Evolutionary conservation across 2,329 filamentous ascomycete species (phyloP).

Genomic region (Neofusicoccum laricinum): DNA sequence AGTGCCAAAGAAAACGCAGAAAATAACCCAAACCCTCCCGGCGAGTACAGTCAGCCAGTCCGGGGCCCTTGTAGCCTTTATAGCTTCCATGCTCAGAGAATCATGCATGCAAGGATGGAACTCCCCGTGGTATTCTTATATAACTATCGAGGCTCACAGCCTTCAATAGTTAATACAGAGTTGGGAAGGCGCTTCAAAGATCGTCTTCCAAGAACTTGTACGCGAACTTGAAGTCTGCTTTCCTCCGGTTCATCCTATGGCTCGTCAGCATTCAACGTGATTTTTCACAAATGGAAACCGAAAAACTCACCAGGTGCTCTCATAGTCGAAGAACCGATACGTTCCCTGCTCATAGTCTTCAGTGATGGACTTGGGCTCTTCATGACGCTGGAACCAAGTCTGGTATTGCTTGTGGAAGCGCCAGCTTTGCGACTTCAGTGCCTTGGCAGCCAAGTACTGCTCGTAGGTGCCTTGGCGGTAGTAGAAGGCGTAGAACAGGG

Average conservation of each 20-base stretch:
- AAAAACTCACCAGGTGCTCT: slow-evolving; percentile 84
- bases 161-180: background rate
- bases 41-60: background rate
- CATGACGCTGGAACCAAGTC: slow-evolving; percentile 98
- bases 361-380: slow-evolving; percentile 97
- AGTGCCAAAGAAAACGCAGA: slow-evolving; percentile 4
- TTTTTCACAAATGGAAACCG: slow-evolving; percentile 14
- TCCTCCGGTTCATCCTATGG: slow-evolving; percentile 94
- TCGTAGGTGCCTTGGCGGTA: slow-evolving; percentile 96
- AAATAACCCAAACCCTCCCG: background rate
- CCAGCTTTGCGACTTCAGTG: slow-evolving; percentile 98
- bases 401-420: slow-evolving; percentile 98
- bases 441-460: slow-evolving; percentile 91
- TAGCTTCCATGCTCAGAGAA: background rate
- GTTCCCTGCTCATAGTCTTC: slow-evolving; percentile 99
- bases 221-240: slow-evolving; percentile 96
- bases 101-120: background rate
- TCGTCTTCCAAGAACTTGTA: slow-evolving; percentile 98
- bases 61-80: background rate
- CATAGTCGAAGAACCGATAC: slow-evolving; percentile 99
- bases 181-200: slow-evolving; percentile 47
- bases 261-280: slow-evolving; percentile 24
- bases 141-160: background rate
- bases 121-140: background rate
- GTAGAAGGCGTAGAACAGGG: slow-evolving; percentile 98